Evolutionary conservation across 1,284 basidiomycete species (phyloP), one percentile per base, ranked within the genome.

Genomic region (Phellinidium pouzarii): DNA sequence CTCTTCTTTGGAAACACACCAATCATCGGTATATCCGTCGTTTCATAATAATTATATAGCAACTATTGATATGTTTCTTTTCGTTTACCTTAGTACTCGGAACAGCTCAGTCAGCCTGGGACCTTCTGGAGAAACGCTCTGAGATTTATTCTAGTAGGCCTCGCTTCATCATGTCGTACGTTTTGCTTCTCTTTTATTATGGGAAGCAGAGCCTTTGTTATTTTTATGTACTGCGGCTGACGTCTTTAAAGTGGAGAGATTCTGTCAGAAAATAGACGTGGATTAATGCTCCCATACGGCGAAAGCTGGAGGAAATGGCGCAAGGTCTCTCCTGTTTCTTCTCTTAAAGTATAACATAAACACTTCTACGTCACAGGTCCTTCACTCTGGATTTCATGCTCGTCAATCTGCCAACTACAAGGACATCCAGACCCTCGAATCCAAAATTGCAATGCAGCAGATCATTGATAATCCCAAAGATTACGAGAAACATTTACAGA

Each of bases 1-100:
- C 68, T 84, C 4, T 75, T 77, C 57, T 64, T 81, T 27, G 77
- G 77, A 2, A 68, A 68, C 9, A 77, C 76, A 1, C 75, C 76
- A 4, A 74, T 76, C 3, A 71, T 78, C 19, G 65, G 72, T 70
- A 44, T 27, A n/a, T n/a, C n/a, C n/a, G 67, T 57, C 27, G 37
- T 6, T 17, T 38, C 48, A 52, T 58, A 29, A 52, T 58, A 48
- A 34, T 61, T 17, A 59, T 62, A n/a, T n/a, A n/a, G n/a, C n/a
- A n/a, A n/a, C n/a, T n/a, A n/a, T n/a, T 40, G 17, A 11, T 22
- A 42, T 9, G 41, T 50, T n/a, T 40, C 31, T 25, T 25, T 4
- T 23, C 2, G 8, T 29, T 3, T 37, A n/a, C 1, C 23, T 20
- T 48, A 72, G 73, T 78, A 2, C 66, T 77, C 25, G 75, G 75